Conservation (phyloP, 148 eudicot species). For the Rhododendron molle region DNA sequence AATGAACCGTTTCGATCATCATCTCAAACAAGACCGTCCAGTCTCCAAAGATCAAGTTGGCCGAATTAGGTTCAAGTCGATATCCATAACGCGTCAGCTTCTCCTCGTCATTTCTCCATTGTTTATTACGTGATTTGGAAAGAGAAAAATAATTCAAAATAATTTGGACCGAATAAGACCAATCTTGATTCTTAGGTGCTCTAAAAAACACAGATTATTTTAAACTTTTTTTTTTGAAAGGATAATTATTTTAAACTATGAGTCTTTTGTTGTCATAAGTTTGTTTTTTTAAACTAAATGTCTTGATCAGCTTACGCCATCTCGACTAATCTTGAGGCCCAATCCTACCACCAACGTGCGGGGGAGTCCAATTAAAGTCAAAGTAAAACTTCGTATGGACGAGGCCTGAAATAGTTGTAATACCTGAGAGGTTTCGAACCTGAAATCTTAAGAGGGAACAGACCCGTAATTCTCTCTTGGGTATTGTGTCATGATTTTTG, state of each 20-base stretch:
- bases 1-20: no score
- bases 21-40: no score
- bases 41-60: not conserved
- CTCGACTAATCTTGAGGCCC: no score
- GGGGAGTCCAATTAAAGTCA: no score
- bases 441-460: not conserved
- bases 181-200: not conserved
- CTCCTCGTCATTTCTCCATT: conserved; percentile 2
- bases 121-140: not conserved
- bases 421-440: no score
- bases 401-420: not conserved
- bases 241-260: not conserved
- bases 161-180: not conserved
- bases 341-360: no score
- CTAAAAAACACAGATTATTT: no score
- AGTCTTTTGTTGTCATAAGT: not conserved
- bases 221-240: no score
- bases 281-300: no score
- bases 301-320: no score
- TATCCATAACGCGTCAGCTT: not conserved
- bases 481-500: not conserved
- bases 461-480: not conserved
- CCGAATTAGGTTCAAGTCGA: not conserved
- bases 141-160: not conserved
- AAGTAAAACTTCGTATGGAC: no score